Percentiles rank a stretch among this genome's conserved stretches.
Evolutionary conservation across 148 eudicot species (phyloP).

Genomic region (Vaccinium vitisidaea): DNA sequence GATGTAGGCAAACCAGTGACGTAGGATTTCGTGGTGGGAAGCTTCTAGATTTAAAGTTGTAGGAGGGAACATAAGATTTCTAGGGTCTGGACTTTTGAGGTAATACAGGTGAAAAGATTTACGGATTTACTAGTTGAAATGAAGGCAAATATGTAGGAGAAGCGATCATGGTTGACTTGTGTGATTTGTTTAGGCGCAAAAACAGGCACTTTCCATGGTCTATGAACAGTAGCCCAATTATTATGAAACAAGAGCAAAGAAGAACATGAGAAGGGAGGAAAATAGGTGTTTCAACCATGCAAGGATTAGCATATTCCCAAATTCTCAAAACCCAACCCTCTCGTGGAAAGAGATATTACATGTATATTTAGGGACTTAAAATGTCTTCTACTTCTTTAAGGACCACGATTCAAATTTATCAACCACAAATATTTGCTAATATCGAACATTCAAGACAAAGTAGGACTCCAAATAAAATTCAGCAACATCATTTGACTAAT

Average conservation of each 20-base stretch:
- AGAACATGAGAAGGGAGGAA: background rate
- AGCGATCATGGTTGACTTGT: background rate
- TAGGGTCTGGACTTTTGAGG: background rate
- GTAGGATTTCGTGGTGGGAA: background rate
- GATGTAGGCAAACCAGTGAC: background rate
- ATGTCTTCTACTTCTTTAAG: background rate
- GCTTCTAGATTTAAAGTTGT: background rate
- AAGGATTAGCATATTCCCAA: background rate
- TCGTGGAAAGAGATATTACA: background rate
- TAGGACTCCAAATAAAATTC: background rate
- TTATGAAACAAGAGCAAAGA: background rate
- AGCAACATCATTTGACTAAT: background rate
- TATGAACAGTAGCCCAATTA: background rate
- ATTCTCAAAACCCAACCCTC: background rate
- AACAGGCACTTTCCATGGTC: background rate
- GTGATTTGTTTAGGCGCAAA: background rate
- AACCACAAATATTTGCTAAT: background rate
- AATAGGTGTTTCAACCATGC: background rate
- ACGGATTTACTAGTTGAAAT: background rate
- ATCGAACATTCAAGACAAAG: background rate
- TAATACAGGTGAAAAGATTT: background rate
- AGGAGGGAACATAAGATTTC: background rate
- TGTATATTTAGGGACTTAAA: background rate
- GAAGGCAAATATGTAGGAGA: background rate
- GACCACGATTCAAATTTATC: background rate